These are phyloP conservation scores for Rhytidhysteron rufulum DNA, from an alignment of 2,329 filamentous ascomycete genomes.

Conservation along the genomic window DNA sequence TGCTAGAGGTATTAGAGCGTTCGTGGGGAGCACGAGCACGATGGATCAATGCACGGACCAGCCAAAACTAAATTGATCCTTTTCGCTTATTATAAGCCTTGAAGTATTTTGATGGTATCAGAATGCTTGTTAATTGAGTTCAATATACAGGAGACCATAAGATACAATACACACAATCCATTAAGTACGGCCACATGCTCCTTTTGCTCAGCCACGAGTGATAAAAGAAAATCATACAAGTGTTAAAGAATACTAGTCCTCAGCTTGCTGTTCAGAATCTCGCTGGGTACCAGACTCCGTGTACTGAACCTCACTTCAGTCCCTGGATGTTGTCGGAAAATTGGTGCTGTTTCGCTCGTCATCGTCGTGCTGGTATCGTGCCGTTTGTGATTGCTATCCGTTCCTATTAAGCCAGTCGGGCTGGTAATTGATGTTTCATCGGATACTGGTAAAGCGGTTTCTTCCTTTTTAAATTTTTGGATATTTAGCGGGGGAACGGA, in stretches of 20 bases:
- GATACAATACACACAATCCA: not conserved
- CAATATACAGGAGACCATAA: not conserved
- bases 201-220: no score
- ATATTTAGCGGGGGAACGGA: constrained; percentile 22
- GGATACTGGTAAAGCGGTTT: no score
- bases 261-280: constrained; percentile 31
- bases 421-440: no score
- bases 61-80: no score
- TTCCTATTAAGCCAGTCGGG: constrained; percentile 23
- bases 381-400: constrained; percentile 29
- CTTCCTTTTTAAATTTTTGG: constrained; percentile 6
- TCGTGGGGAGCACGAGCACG: no score
- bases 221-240: no score
- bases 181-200: not conserved
- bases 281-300: constrained; percentile 33
- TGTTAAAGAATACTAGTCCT: constrained; percentile 13
- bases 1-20: no score
- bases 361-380: constrained; percentile 28
- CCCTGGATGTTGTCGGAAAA: constrained; percentile 38
- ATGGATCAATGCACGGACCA: no score
- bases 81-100: no score
- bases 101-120: no score
- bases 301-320: constrained; percentile 37
- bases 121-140: not conserved
- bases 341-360: constrained; percentile 34